These are phyloP conservation scores for Diaporthe caulivora DNA, from an alignment of 2,329 filamentous ascomycete genomes.

Conservation along the genomic window DNA sequence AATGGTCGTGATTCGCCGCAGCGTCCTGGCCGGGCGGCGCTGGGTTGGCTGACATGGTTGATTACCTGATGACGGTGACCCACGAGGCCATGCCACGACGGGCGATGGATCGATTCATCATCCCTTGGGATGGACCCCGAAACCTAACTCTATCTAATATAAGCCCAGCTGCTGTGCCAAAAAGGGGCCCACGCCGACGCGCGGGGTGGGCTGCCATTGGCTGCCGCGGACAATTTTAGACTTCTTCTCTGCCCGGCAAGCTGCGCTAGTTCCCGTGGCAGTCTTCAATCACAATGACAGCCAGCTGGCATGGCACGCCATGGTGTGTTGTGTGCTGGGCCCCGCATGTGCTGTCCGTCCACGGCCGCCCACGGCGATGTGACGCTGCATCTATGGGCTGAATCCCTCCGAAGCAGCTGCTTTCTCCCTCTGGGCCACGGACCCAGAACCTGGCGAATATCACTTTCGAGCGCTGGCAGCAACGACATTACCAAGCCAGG, in stretches of 20 bases:
- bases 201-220: not conserved
- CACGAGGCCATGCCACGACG: constrained; percentile 5
- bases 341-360: not conserved
- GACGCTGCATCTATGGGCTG: not conserved
- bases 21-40: not conserved
- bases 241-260: constrained; percentile 4
- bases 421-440: not conserved
- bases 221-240: constrained; percentile 8
- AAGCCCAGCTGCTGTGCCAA: not conserved
- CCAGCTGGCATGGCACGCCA: constrained; percentile 1
- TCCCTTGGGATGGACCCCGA: constrained; percentile 16
- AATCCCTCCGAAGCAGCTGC: not conserved
- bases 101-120: constrained; percentile 4
- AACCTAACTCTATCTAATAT: constrained; percentile 20
- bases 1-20: constrained; percentile 6
- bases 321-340: not conserved
- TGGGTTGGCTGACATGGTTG: not conserved
- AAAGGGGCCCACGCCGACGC: not conserved
- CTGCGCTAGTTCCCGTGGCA: constrained; percentile 23
- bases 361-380: constrained; percentile 7
- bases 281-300: constrained; percentile 14
- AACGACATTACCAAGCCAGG: too few species aligned
- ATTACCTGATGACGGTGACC: not conserved
- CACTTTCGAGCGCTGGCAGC: not conserved
- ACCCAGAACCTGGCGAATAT: not conserved